phyloP scores from a whole-genome alignment of 2,329 filamentous ascomycete genomes.

The Ophiocordyceps robertsii region DNA sequence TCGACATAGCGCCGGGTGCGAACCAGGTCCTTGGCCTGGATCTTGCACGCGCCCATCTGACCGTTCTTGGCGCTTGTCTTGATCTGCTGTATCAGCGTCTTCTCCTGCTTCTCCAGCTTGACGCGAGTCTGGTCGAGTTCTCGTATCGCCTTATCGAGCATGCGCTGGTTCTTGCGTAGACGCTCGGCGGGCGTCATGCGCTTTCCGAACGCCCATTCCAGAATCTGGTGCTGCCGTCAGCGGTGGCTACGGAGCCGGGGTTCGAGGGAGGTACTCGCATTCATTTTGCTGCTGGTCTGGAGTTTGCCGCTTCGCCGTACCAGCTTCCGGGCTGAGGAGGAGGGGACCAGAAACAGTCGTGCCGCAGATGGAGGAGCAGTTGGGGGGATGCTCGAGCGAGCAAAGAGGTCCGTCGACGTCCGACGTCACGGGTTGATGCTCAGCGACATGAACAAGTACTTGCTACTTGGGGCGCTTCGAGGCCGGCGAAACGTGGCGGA shows the following conservation, averaged over 20 bases:
- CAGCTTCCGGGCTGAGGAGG: too few relatives aligned
- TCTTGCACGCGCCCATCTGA: slow-evolving; percentile 96
- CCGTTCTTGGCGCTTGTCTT: slow-evolving; percentile 98
- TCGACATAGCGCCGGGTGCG: slow-evolving; percentile 88
- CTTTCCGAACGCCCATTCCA: slow-evolving; percentile 99
- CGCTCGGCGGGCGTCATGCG: slow-evolving; percentile 94
- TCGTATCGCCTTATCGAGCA: slow-evolving; percentile 92
- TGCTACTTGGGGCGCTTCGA: too few relatives aligned
- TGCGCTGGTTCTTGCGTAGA: slow-evolving; percentile 85
- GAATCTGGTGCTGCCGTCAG: slow-evolving; percentile 45
- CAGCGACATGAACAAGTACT: too few relatives aligned
- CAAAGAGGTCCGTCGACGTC: too few relatives aligned
- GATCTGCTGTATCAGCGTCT: slow-evolving; percentile 90
- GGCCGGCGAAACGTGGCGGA: too few relatives aligned
- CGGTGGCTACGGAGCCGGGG: slow-evolving; percentile 3
- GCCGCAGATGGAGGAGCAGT: too few relatives aligned
- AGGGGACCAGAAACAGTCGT: too few relatives aligned
- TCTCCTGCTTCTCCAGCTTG: slow-evolving; percentile 97
- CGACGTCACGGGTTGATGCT: too few relatives aligned
- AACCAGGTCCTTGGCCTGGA: slow-evolving; percentile 94
- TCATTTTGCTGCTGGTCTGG: slow-evolving; percentile 26
- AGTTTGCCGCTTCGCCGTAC: too few relatives aligned
- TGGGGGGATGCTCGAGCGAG: too few relatives aligned
- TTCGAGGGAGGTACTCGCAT: slow-evolving; percentile 28
- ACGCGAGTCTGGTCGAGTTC: slow-evolving; percentile 90